Conservation (phyloP, 371 early-diverging fungal species). For the Mucor plumbeus region DNA sequence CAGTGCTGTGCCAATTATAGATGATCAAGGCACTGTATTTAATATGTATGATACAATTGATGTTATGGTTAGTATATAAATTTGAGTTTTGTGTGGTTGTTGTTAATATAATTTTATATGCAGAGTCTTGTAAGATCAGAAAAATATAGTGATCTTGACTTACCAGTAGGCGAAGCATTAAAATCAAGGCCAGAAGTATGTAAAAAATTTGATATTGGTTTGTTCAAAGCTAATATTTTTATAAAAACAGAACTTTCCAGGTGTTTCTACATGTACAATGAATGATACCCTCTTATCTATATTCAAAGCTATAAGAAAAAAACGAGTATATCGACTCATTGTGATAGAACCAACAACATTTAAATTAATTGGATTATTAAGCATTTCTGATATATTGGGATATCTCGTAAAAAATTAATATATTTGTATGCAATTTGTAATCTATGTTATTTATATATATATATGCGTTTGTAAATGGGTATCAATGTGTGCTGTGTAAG, state of each 20-base stretch:
- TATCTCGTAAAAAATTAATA: conserved; percentile 47
- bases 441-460: not conserved
- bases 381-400: conserved; percentile 79
- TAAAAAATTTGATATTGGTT: too few relatives aligned
- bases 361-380: conserved; percentile 78
- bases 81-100: not conserved
- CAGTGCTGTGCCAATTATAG: conserved; percentile 87
- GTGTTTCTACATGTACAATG: conserved; percentile 84
- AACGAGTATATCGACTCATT: conserved; percentile 81
- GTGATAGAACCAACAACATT: conserved; percentile 76
- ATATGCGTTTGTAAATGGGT: not conserved
- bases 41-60: conserved; percentile 92
- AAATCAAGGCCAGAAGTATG: conserved; percentile 68
- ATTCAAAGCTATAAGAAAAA: conserved; percentile 76
- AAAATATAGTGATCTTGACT: conserved; percentile 60
- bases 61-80: conserved; percentile 66
- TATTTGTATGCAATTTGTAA: conserved; percentile 5
- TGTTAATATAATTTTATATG: not conserved
- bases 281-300: conserved; percentile 82
- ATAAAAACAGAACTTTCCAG: conserved; percentile 69
- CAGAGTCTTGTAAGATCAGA: conserved; percentile 36
- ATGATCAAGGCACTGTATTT: conserved; percentile 76
- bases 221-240: not conserved
- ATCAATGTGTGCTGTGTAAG: not conserved
- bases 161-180: conserved; percentile 81